These are phyloP conservation scores for Miamiensis avidus DNA, from an alignment of 169 alveolate species.

Conservation along the genomic window DNA sequence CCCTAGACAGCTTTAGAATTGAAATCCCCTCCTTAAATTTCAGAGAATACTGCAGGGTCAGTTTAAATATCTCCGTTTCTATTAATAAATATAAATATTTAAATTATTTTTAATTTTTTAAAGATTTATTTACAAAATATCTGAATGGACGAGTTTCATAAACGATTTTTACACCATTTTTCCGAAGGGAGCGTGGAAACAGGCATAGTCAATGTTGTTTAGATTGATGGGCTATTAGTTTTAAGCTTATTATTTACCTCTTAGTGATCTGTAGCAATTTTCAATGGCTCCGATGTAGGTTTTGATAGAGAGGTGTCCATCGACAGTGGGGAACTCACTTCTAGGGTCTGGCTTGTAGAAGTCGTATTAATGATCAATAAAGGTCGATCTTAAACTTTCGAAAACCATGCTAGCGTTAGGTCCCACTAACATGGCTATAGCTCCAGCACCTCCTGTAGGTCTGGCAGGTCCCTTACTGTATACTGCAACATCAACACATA, in stretches of 20 bases:
- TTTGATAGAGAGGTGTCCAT: conserved; percentile 75
- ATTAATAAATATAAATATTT: neutral
- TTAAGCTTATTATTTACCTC: conserved; percentile 43
- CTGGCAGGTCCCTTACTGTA: conserved; percentile 85
- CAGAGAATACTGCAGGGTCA: neutral
- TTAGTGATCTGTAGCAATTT: conserved; percentile 51
- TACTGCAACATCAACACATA: conserved; percentile 84
- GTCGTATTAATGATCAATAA: conserved; percentile 79
- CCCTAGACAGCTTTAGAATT: conserved; percentile 34
- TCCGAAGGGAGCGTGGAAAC: conserved; percentile 84
- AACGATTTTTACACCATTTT: conserved; percentile 81
- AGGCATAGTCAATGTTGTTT: conserved; percentile 58
- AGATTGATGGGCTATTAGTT: conserved; percentile 38
- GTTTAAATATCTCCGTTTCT: conserved; percentile 1
- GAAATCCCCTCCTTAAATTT: conserved; percentile 22
- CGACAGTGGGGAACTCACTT: conserved; percentile 86
- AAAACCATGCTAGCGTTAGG: conserved; percentile 69
- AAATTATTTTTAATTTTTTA: neutral
- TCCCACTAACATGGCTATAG: conserved; percentile 76
- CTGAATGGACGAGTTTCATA: conserved; percentile 41
- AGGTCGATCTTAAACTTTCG: conserved; percentile 69
- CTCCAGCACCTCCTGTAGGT: conserved; percentile 90
- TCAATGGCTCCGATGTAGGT: conserved; percentile 75
- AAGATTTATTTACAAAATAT: conserved; percentile 28
- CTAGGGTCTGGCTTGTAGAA: conserved; percentile 83